Evolutionary conservation across 225 moss, liverwort and hornwort genomes (phyloP).

Genomic region (Rhytidiadelphus loreus): DNA sequence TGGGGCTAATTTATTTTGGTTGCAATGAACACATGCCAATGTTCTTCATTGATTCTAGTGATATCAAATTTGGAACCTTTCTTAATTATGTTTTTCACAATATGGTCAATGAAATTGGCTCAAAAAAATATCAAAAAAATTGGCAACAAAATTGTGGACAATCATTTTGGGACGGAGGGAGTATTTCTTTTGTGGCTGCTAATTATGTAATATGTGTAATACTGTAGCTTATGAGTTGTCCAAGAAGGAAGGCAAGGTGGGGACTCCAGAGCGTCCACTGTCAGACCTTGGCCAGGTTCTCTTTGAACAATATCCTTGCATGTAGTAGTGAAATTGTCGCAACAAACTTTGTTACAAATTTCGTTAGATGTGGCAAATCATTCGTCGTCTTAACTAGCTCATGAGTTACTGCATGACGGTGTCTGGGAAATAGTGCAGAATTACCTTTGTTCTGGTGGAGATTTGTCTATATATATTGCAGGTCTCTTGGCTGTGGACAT

Average conservation of each 20-base stretch:
- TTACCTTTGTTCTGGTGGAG: not conserved
- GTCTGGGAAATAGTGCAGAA: not conserved
- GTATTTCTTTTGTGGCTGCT: not conserved
- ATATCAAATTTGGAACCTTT: too few relatives aligned
- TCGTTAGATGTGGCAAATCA: not conserved
- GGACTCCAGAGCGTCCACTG: slow-evolving; percentile 92
- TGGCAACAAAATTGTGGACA: too few relatives aligned
- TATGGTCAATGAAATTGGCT: too few relatives aligned
- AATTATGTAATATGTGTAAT: not conserved
- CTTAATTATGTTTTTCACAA: too few relatives aligned
- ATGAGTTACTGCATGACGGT: not conserved
- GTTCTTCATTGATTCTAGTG: too few relatives aligned
- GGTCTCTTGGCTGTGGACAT: not conserved
- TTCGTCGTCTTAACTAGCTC: not conserved
- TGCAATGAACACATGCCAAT: too few relatives aligned
- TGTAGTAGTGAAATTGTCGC: not conserved
- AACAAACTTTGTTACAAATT: not conserved
- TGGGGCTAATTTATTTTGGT: too few relatives aligned
- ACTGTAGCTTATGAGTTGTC: slow-evolving; percentile 84
- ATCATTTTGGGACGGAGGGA: too few relatives aligned
- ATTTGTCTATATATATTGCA: not conserved
- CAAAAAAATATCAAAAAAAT: too few relatives aligned
- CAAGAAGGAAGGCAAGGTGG: slow-evolving; percentile 89
- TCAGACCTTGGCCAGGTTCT: slow-evolving; percentile 93
- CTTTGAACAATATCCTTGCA: not conserved